phyloP scores from a whole-genome alignment of 768 basidiomycete genomes.

The Serendipita sp. region DNA sequence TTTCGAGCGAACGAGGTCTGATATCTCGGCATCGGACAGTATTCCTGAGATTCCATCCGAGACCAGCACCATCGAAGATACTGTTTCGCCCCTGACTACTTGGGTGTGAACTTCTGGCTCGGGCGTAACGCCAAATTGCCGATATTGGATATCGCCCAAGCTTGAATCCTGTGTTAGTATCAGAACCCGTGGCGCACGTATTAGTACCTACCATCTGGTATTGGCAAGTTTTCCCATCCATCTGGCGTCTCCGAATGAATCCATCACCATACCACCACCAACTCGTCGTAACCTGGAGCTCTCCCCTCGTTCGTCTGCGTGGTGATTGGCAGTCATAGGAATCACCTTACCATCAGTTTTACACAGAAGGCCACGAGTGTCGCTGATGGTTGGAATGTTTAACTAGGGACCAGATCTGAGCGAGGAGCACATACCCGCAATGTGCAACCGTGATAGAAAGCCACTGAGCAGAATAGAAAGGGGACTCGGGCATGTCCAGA shows the following conservation, averaged over 20 bases:
- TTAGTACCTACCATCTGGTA: conserved; percentile 55
- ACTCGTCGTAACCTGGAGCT: conserved; percentile 69
- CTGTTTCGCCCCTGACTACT: conserved; percentile 51
- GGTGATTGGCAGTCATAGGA: conserved; percentile 88
- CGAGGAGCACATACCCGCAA: conserved; percentile 48
- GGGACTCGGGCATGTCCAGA: conserved; percentile 59
- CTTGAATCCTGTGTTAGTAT: conserved; percentile 23
- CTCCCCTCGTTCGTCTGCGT: conserved; percentile 83
- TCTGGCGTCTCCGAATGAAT: conserved; percentile 86
- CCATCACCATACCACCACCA: conserved; percentile 83
- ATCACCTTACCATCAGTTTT: conserved; percentile 49
- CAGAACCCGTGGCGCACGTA: neutral
- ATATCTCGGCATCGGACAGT: conserved; percentile 86
- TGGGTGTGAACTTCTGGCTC: conserved; percentile 77
- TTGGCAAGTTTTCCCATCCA: conserved; percentile 95
- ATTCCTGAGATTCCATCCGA: conserved; percentile 89
- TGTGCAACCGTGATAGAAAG: conserved; percentile 82
- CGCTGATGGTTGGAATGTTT: conserved; percentile 32
- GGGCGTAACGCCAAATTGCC: conserved; percentile 80
- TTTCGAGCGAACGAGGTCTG: conserved; percentile 68
- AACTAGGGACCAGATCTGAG: neutral
- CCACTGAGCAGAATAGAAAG: conserved; percentile 68
- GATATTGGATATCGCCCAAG: conserved; percentile 78
- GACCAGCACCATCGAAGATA: conserved; percentile 66
- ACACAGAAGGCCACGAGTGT: conserved; percentile 78